Conservation (phyloP, 1,139 yeast genomes). For the Yamadazyma mexicana region DNA sequence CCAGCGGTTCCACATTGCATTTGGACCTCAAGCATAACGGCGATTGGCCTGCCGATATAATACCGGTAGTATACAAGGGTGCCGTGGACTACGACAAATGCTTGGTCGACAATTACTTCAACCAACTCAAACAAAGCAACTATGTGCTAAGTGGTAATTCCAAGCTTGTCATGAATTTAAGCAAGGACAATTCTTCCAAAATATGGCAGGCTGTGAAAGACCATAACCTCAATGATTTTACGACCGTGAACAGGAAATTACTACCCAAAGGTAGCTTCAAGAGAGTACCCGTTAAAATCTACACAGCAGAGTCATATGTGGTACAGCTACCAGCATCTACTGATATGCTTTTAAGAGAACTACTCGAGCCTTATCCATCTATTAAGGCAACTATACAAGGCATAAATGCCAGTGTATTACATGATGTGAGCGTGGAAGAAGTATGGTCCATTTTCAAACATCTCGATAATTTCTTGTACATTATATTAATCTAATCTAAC, state of each 20-base stretch:
- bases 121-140: constrained; percentile 78
- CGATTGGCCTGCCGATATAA: constrained; percentile 13
- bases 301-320: constrained; percentile 47
- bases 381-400: constrained; percentile 55
- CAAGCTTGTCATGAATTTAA: constrained; percentile 71
- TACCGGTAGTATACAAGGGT: constrained; percentile 41
- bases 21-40: constrained; percentile 41
- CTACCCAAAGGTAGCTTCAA: constrained; percentile 33
- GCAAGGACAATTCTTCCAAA: constrained; percentile 55
- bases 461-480: constrained; percentile 77
- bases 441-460: constrained; percentile 57
- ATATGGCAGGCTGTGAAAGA: constrained; percentile 55
- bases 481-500: constrained; percentile 35
- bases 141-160: constrained; percentile 72
- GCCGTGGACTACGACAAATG: constrained; percentile 24
- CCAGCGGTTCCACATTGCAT: constrained; percentile 42
- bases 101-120: constrained; percentile 60
- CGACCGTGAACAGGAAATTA: constrained; percentile 27
- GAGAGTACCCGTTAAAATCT: constrained; percentile 60
- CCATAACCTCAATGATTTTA: constrained; percentile 30
- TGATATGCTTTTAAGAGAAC: constrained; percentile 1
- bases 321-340: constrained; percentile 51
- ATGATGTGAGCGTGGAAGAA: constrained; percentile 47
- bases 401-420: constrained; percentile 42
- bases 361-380: constrained; percentile 3